These are phyloP conservation scores for Aegilops longissima DNA, from an alignment of 176 grass and related monocot genomes.

Conservation along the genomic window DNA sequence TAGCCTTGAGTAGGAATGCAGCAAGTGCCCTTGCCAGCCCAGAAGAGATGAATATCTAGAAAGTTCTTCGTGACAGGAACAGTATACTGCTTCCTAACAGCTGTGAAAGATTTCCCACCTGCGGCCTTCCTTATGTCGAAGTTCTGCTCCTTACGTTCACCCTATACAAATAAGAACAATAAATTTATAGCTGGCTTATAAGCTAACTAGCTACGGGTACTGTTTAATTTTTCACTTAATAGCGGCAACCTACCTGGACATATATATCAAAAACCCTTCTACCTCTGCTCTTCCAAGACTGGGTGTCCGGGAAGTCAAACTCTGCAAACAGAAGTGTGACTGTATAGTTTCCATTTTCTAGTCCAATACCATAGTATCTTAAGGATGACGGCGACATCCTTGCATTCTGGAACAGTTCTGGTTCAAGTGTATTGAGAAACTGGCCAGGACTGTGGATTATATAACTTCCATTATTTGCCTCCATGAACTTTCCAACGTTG, in stretches of 20 bases:
- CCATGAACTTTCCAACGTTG: slow-evolving; percentile 58
- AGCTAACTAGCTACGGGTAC: too few relatives aligned
- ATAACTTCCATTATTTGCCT: slow-evolving; percentile 33
- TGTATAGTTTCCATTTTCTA: slow-evolving; percentile 93
- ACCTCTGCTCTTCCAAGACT: slow-evolving; percentile 50
- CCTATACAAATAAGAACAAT: slow-evolving; percentile 32
- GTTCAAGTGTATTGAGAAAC: slow-evolving; percentile 65
- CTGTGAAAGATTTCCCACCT: slow-evolving; percentile 59
- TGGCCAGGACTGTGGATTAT: slow-evolving; percentile 35
- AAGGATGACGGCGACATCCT: slow-evolving; percentile 83
- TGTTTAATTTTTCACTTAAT: neutral
- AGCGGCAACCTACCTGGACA: slow-evolving; percentile 53
- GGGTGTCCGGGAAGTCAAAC: slow-evolving; percentile 37
- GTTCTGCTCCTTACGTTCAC: slow-evolving; percentile 60
- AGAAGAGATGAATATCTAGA: slow-evolving; percentile 95
- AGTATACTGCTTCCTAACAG: slow-evolving; percentile 53
- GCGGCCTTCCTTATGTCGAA: slow-evolving; percentile 86
- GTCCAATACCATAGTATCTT: slow-evolving; percentile 84
- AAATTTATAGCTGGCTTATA: too few relatives aligned
- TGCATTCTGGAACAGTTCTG: slow-evolving; percentile 61
- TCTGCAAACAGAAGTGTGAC: slow-evolving; percentile 80
- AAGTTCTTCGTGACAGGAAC: slow-evolving; percentile 73
- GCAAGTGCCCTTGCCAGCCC: slow-evolving; percentile 95
- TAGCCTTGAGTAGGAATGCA: slow-evolving; percentile 68
- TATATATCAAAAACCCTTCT: slow-evolving; percentile 91